Evolutionary conservation across 2,329 filamentous ascomycete genomes (phyloP).

Genomic region (Phaeomoniella chlamydospora): DNA sequence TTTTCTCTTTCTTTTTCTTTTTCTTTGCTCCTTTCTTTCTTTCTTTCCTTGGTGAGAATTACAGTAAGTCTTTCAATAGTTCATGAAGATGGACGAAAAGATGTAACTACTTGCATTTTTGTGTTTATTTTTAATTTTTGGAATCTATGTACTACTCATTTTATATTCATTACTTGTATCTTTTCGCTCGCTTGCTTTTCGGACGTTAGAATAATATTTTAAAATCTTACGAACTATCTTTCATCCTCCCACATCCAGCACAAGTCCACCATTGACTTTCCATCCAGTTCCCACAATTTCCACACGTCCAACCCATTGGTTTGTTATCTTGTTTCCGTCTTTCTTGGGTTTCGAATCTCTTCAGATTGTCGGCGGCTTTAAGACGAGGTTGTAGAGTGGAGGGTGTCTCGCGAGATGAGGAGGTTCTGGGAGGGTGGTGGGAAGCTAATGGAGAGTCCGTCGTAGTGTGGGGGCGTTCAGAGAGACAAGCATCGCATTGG

Average conservation of each 20-base stretch:
- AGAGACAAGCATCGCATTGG: conserved; percentile 44
- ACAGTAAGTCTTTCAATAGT: no score
- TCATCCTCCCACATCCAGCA: conserved; percentile 44
- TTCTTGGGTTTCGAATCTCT: conserved; percentile 23
- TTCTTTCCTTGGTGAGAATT: no score
- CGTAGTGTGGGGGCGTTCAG: conserved; percentile 32
- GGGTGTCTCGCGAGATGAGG: conserved; percentile 2
- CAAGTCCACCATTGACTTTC: conserved; percentile 53
- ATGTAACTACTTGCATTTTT: no score
- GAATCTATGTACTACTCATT: no score
- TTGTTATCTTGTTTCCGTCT: conserved; percentile 31
- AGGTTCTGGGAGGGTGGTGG: conserved; percentile 9
- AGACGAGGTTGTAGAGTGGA: conserved; percentile 9
- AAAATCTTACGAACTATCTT: conserved; percentile 29
- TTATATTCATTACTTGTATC: no score
- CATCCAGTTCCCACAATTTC: conserved; percentile 46
- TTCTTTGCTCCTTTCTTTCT: no score
- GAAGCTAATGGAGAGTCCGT: neutral
- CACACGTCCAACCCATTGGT: conserved; percentile 45
- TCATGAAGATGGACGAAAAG: no score
- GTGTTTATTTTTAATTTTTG: no score
- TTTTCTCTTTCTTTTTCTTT: no score
- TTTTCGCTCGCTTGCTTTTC: no score
- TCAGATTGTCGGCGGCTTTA: conserved; percentile 21
- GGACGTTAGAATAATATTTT: no score